Evolutionary conservation across 2,329 filamentous ascomycete species (phyloP).

Genomic region (Aureobasidium vineae): DNA sequence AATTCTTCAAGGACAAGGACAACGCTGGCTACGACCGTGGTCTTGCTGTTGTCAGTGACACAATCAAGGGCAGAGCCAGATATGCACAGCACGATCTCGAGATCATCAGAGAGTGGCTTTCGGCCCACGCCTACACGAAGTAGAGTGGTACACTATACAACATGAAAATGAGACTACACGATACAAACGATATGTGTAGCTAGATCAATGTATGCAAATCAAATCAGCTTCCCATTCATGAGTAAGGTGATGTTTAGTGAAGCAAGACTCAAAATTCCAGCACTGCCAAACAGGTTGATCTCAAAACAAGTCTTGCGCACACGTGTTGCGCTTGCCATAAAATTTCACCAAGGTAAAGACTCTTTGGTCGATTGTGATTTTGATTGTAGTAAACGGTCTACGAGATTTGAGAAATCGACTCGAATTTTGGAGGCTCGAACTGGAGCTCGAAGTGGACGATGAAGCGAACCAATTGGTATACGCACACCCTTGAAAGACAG

Average conservation of each 20-base stretch:
- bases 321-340: too few species aligned
- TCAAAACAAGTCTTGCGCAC: too few species aligned
- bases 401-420: too few species aligned
- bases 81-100: conserved; percentile 77
- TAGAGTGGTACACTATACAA: neutral
- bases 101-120: conserved; percentile 76
- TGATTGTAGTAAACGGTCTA: too few species aligned
- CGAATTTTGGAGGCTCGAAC: too few species aligned
- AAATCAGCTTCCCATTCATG: neutral
- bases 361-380: too few species aligned
- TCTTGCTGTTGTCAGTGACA: conserved; percentile 80
- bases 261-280: neutral
- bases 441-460: too few species aligned
- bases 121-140: conserved; percentile 54
- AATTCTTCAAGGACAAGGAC: conserved; percentile 85
- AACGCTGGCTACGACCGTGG: conserved; percentile 83
- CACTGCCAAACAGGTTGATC: too few species aligned
- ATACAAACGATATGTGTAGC: neutral
- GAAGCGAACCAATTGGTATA: too few species aligned
- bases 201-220: neutral
- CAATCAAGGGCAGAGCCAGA: conserved; percentile 74
- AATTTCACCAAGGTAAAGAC: too few species aligned
- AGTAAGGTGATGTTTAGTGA: neutral
- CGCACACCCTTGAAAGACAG: too few species aligned
- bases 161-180: neutral